Evolutionary conservation across 495 filamentous ascomycete species (phyloP).

Genomic region (Tuber calosporum): DNA sequence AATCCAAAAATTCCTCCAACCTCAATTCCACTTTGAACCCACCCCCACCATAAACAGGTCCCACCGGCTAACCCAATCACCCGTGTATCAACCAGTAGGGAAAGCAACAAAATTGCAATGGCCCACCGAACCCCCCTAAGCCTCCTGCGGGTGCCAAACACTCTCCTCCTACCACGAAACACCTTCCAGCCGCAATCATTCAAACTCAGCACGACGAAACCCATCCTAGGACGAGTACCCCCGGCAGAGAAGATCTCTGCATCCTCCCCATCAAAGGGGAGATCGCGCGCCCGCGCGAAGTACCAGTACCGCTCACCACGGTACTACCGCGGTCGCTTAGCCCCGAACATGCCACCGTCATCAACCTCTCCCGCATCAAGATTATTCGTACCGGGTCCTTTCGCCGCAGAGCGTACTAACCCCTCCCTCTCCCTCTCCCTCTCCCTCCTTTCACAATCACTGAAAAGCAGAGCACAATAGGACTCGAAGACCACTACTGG

Average conservation of each 20-base stretch:
- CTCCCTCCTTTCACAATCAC: neutral
- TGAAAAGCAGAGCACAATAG: slow-evolving; percentile 7
- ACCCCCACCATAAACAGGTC: neutral
- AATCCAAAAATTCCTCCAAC: neutral
- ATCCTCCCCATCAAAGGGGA: slow-evolving; percentile 27
- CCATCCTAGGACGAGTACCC: slow-evolving; percentile 11
- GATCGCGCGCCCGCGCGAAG: slow-evolving; percentile 18
- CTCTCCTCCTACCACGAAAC: slow-evolving; percentile 5
- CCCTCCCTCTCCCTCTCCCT: neutral
- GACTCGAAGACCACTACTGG: slow-evolving; percentile 78
- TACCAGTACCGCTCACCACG: slow-evolving; percentile 90
- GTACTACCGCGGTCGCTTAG: slow-evolving; percentile 86
- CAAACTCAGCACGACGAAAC: slow-evolving; percentile 4
- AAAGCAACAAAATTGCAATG: slow-evolving; percentile 12
- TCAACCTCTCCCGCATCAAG: slow-evolving; percentile 80
- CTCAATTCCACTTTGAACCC: neutral
- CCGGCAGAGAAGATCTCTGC: slow-evolving; percentile 25
- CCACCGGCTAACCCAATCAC: neutral
- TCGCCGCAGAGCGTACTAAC: slow-evolving; percentile 63
- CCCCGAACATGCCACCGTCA: slow-evolving; percentile 78
- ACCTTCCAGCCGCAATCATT: slow-evolving; percentile 10
- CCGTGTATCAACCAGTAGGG: neutral
- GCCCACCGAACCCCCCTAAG: slow-evolving; percentile 19
- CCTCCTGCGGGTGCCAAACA: slow-evolving; percentile 1
- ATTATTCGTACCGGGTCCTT: slow-evolving; percentile 85